Evolutionary conservation across 345 rosid genomes (phyloP), one percentile per base, ranked within the genome.

Genomic region (Euphorbia lathyris): DNA sequence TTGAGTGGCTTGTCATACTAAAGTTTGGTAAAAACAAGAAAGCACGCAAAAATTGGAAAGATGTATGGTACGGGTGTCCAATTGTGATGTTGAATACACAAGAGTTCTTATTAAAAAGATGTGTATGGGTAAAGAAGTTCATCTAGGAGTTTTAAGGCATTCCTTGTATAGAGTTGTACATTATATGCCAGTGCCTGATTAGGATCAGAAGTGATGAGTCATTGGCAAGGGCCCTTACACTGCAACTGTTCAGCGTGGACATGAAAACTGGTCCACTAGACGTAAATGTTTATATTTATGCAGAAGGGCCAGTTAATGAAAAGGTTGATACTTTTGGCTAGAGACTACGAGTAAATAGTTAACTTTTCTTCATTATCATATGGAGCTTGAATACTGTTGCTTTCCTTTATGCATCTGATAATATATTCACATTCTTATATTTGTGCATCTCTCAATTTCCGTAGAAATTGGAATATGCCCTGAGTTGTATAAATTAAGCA

Each of bases 401-500:
- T 38, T 26, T 13, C 45, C 5, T 63, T 38, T n/a, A 7, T 12
- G 32, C 32, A 45, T 50, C 26, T 16, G 22, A 2, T 65, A 29
- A 22, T 14, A n/a, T 47, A 17, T 9, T 16, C 20, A 27, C 7
- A 1, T 58, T 58, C 9, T 25, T 64, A 11, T 26, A 25, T 16
- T 22, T 47, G 57, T 27, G 25, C 8, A 2, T 48, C 10, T 48
- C 2, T 48, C 26, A 6, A 65, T 48, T 65, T 48, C 12, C 23
- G 51, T 64, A 17, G 38, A 45, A 61, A 40, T 42, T 70, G 47
- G 60, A 45, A 38, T n/a, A 43, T 57, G 32, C n/a, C 17, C 20
- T 26, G 3, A 29, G 20, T 16, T 58, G 12, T 27, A 58, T 58
- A 16, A 19, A 13, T 34, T 17, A 14, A 58, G 6, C 19, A 16